Base-by-base conservation (phyloP, 257 asterid species). In the Ocimum tenuiflorum region DNA sequence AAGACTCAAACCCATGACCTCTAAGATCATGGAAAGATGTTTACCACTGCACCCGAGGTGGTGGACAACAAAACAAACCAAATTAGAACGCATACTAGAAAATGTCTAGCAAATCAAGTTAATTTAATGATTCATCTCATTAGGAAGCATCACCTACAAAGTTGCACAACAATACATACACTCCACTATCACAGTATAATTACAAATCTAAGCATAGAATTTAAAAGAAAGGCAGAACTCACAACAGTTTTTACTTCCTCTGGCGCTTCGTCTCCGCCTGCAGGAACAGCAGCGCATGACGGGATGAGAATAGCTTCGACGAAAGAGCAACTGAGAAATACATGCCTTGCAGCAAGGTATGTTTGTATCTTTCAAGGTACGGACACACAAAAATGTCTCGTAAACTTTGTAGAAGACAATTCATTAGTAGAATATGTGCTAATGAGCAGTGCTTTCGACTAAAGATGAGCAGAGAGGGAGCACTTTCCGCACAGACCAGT, bases 251-350 rank as follows among this genome's bases (percentile, higher is more conserved):
- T 66, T 75, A 83, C 74, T 69, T 80, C 82, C 71, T 83, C 74
- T 73, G 86, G 63, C 88, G 83, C 74, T 83, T 83, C 13, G 72
- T 56, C 77, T 22, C 82, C 42, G 56, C 79, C 88, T 83, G 79
- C 35, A 76, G 27, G 18, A 31, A 17, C 8, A 43, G 23, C 17
- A 3, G 20, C 10, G 8, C 19, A 60, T 2, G 4, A 8, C 33
- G 17, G 2, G 4, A 15, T 48, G 46, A 2, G 17, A 20, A 62
- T 0, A 42, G 15, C 36, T 14, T 3, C 2, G 36, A 42, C 33
- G 14, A 31, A 39, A 35, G n/a, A n/a, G n/a, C n/a, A n/a, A n/a
- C n/a, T n/a, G 12, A n/a, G 6, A 24, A 14, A 7, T 11, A 3
- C 6, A 58, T 38, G 33, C 27, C 65, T 18, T 29, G 67, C 11